A percentile compares a stretch with the other conserved stretches of the same genome.
These are phyloP conservation scores for Globisporangium heterothallicum DNA, from an alignment of 352 stramenopile genomes.

Conservation along the genomic window DNA sequence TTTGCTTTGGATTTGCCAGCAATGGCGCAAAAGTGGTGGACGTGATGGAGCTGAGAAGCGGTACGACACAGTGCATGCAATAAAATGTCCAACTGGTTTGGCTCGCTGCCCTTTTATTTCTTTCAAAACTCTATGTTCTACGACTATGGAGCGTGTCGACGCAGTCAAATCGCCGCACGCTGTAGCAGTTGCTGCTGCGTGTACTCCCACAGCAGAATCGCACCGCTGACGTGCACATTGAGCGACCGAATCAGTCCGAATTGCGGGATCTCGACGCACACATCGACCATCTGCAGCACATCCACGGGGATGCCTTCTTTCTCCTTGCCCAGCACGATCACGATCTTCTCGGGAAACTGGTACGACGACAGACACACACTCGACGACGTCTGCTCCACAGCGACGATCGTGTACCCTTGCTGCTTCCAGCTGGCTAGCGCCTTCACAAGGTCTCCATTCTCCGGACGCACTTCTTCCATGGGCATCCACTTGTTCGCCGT, in stretches of 20 bases:
- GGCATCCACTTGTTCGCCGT: slow-evolving; percentile 94
- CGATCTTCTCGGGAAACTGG: slow-evolving; percentile 85
- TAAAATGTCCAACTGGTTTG: too few species aligned
- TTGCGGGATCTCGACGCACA: slow-evolving; percentile 97
- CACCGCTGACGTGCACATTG: slow-evolving; percentile 96
- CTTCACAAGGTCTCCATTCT: slow-evolving; percentile 26
- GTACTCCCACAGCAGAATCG: slow-evolving; percentile 95
- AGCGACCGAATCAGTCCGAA: slow-evolving; percentile 95
- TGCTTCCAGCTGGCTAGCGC: slow-evolving; percentile 63
- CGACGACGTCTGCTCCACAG: slow-evolving; percentile 92
- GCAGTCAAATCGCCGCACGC: too few species aligned
- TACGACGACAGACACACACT: slow-evolving; percentile 83
- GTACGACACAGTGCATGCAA: too few species aligned
- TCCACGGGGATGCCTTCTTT: slow-evolving; percentile 96
- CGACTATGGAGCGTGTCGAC: too few species aligned
- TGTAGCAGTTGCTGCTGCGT: slow-evolving; percentile 94
- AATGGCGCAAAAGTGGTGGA: too few species aligned
- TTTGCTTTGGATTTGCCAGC: too few species aligned
- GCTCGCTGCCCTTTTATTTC: too few species aligned
- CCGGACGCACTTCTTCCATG: slow-evolving; percentile 84
- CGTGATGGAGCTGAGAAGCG: too few species aligned
- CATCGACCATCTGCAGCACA: slow-evolving; percentile 92
- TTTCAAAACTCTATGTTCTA: too few species aligned
- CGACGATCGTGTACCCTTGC: slow-evolving; percentile 91
- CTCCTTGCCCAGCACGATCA: slow-evolving; percentile 95